Conservation (phyloP, 2,329 filamentous ascomycete species). For the Drechslerella stenobrocha region DNA sequence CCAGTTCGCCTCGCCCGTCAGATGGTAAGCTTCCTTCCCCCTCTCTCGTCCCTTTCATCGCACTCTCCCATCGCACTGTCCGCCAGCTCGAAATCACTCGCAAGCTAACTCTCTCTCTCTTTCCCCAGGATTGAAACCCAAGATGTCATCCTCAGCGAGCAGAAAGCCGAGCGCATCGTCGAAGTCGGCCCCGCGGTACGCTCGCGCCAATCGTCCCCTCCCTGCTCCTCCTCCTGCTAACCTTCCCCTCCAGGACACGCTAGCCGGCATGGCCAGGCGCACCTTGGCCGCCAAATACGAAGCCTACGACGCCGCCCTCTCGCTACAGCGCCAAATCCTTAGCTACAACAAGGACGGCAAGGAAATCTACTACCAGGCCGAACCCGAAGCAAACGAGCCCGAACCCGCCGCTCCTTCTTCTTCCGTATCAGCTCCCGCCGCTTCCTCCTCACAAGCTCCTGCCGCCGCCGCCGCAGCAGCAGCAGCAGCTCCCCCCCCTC, state of each 20-base stretch:
- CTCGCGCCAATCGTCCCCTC: neutral
- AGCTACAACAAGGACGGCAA: conserved; percentile 99
- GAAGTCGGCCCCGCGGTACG: conserved; percentile 81
- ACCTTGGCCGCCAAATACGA: conserved; percentile 97
- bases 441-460: conserved; percentile 57
- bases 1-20: conserved; percentile 96
- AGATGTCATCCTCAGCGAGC: conserved; percentile 97
- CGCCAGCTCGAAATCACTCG: too few species aligned
- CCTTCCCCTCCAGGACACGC: conserved; percentile 67
- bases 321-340: conserved; percentile 92
- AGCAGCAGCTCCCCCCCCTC: conserved; percentile 63
- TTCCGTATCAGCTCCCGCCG: conserved; percentile 56
- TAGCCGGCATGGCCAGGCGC: conserved; percentile 95
- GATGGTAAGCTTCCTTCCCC: conserved; percentile 70
- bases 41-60: too few species aligned
- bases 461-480: conserved; percentile 59
- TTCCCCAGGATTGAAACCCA: conserved; percentile 79
- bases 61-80: too few species aligned
- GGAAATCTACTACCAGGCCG: conserved; percentile 99
- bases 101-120: too few species aligned
- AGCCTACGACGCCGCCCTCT: conserved; percentile 95
- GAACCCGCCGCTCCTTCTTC: conserved; percentile 62
- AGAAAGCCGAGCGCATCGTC: conserved; percentile 93
- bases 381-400: conserved; percentile 88
- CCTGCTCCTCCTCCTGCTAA: neutral